Evolutionary conservation across 495 filamentous ascomycete genomes (phyloP).

Genomic region (Penicillium chermesinum): DNA sequence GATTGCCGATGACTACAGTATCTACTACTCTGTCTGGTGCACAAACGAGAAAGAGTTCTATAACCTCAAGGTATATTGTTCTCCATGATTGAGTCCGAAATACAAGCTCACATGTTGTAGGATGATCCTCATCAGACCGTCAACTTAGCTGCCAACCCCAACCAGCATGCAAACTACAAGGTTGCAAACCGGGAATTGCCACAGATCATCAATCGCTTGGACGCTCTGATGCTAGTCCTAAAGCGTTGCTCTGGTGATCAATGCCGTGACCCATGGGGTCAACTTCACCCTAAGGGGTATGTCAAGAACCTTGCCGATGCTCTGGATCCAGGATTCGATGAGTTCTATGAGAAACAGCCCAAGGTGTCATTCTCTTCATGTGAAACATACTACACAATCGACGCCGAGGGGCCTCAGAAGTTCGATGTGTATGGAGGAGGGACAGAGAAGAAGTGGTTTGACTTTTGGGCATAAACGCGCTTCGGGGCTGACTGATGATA

Average conservation of each 20-base stretch:
- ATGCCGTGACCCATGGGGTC: conserved; percentile 51
- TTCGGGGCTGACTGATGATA: not conserved
- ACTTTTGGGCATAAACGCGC: conserved; percentile 1
- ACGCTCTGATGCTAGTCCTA: conserved; percentile 55
- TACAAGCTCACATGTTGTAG: conserved; percentile 14
- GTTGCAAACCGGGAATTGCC: conserved; percentile 22
- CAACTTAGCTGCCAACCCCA: conserved; percentile 38
- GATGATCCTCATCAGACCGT: conserved; percentile 52
- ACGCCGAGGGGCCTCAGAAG: conserved; percentile 54
- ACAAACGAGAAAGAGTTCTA: conserved; percentile 55
- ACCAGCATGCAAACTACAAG: conserved; percentile 14
- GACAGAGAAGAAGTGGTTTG: conserved; percentile 12
- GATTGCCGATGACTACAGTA: conserved; percentile 43
- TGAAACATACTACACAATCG: conserved; percentile 54
- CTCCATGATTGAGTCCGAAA: not conserved
- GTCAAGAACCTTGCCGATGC: conserved; percentile 32
- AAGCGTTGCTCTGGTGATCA: conserved; percentile 53
- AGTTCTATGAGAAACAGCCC: conserved; percentile 51
- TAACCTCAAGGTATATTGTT: conserved; percentile 39
- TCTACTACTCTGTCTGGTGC: conserved; percentile 60
- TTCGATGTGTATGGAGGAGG: conserved; percentile 20
- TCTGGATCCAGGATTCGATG: conserved; percentile 47
- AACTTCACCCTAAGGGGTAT: conserved; percentile 48
- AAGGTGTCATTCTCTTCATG: conserved; percentile 53
- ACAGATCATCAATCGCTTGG: conserved; percentile 46